Evolutionary conservation across 2,329 filamentous ascomycete species (phyloP), one percentile per base, ranked within the genome.

Genomic region (Microdochium trichocladiopsis): DNA sequence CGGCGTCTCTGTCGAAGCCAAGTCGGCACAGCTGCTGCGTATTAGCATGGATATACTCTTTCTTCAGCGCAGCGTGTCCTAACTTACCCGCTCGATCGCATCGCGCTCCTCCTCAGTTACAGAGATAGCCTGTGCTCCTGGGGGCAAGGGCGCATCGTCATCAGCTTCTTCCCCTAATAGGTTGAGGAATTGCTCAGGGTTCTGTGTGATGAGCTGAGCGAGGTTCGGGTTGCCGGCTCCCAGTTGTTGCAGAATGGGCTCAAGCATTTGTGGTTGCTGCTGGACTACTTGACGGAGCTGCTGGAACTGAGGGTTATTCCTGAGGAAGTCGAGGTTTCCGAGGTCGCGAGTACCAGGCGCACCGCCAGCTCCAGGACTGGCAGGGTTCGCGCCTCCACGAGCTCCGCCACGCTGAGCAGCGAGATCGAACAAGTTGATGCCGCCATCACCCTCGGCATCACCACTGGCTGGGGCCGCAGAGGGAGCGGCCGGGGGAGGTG

Each of bases 31-130:
- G 78, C 89, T 95, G 50, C 9, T 59, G 50, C 31, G 50, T 36
- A 45, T 48, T 48, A 49, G 50, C 47, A 41, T n/a, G 18, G 9
- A 58, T 45, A 58, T 41, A 25, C 25, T 53, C 43, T 43, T 41
- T 50, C 53, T 49, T 31, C n/a, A 23, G 50, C 31, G 18, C 24
- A 45, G 56, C n/a, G 23, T 52, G 47, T n/a, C n/a, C n/a, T 18
- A 47, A 76, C 82, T 71, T 81, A 94, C 90, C 68, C 94, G 83
- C 75, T 99, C 94, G 62, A 99, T 99, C 23, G 94, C 94, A 69
- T 96, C 93, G 54, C 92, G 85, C 77, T 99, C 94, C 68, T 97
- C 94, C 68, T 95, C 90, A 1, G 94, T 97, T 33, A 99, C 93
- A 50, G 84, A 83, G 61, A 99, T 95, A 48, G 88, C 83, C 69